Evolutionary conservation across 1,284 basidiomycete genomes (phyloP).

Genomic region (Fomitopsis schrenkii): DNA sequence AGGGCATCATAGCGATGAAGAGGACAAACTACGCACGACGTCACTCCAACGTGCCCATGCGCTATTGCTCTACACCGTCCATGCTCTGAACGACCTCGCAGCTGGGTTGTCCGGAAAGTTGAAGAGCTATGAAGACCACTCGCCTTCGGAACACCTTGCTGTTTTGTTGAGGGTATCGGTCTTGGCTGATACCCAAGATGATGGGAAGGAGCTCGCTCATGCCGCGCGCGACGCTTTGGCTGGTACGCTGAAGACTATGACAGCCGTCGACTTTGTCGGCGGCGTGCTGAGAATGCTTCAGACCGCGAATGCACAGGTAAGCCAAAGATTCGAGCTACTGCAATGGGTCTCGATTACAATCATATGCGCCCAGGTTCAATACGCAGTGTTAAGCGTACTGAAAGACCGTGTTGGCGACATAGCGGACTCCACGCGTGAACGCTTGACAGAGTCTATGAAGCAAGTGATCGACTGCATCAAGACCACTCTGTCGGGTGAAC

Average conservation of each 20-base stretch:
- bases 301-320: conserved; percentile 45
- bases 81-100: conserved; percentile 32
- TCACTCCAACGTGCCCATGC: conserved; percentile 62
- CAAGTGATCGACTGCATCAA: conserved; percentile 50
- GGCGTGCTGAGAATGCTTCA: conserved; percentile 51
- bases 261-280: conserved; percentile 61
- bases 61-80: conserved; percentile 57
- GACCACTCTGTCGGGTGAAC: conserved; percentile 40
- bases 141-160: conserved; percentile 36
- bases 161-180: conserved; percentile 40
- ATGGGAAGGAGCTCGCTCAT: conserved; percentile 37
- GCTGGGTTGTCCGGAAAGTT: conserved; percentile 17
- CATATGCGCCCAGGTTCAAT: conserved; percentile 43
- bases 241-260: conserved; percentile 54
- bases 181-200: conserved; percentile 26
- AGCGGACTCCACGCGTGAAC: conserved; percentile 51
- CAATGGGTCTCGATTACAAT: not conserved
- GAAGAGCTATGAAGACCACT: not conserved
- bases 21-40: conserved; percentile 39
- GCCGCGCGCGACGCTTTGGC: conserved; percentile 46
- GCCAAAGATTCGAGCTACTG: conserved; percentile 3
- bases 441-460: conserved; percentile 43
- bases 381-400: conserved; percentile 63
- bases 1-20: conserved; percentile 43
- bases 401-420: conserved; percentile 63